Conservation (phyloP, 306 rosid species). For the Rubus idaeus region DNA sequence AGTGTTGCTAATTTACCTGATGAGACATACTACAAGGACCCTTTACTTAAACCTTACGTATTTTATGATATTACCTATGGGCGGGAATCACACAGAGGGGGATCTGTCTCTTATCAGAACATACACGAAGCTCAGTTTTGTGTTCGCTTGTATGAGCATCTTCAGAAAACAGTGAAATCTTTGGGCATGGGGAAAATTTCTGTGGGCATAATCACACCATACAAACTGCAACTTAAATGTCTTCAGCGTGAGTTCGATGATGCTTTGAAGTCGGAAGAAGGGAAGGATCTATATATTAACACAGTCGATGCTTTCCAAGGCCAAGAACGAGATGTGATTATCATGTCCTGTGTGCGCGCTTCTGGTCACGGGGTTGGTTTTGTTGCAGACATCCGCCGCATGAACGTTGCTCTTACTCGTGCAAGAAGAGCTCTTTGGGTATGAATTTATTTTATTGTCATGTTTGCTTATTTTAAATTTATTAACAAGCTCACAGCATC, state of each 20-base stretch:
- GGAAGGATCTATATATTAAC: slow-evolving; percentile 88
- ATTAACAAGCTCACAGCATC: not conserved
- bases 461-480: not conserved
- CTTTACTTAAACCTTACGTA: slow-evolving; percentile 78
- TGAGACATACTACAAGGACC: slow-evolving; percentile 79
- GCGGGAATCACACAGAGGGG: slow-evolving; percentile 96
- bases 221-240: slow-evolving; percentile 95
- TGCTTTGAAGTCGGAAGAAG: slow-evolving; percentile 86
- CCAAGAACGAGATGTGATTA: slow-evolving; percentile 96
- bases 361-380: slow-evolving; percentile 94
- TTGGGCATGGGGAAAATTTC: slow-evolving; percentile 61
- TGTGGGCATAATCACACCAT: slow-evolving; percentile 96
- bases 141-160: slow-evolving; percentile 81
- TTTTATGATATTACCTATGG: slow-evolving; percentile 93
- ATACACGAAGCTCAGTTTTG: slow-evolving; percentile 91
- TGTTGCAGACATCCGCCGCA: slow-evolving; percentile 90
- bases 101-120: slow-evolving; percentile 94
- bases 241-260: slow-evolving; percentile 92
- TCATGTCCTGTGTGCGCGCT: slow-evolving; percentile 98
- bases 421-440: slow-evolving; percentile 99
- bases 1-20: slow-evolving; percentile 76
- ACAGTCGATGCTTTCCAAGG: slow-evolving; percentile 99
- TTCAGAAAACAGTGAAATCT: slow-evolving; percentile 68
- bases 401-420: slow-evolving; percentile 99
- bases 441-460: slow-evolving; percentile 25